A percentile compares a stretch with the other conserved stretches of the same genome.
phyloP scores from a whole-genome alignment of 2,329 filamentous ascomycete species.

The Penicillium rolfsii region DNA sequence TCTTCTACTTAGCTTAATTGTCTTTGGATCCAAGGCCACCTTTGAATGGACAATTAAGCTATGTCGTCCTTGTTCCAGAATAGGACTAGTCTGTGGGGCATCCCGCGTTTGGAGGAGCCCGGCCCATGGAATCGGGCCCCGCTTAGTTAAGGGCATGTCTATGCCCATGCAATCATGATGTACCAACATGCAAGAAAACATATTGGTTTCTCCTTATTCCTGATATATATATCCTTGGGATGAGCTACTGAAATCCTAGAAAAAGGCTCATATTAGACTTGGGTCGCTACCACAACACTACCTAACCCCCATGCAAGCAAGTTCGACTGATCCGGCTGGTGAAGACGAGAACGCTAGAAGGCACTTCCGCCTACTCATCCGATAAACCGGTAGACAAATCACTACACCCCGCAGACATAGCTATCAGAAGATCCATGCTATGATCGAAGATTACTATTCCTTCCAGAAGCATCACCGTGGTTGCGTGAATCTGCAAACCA shows the following conservation, averaged over 20 bases:
- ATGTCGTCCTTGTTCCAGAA: neutral
- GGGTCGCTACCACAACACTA: neutral
- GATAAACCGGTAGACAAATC: neutral
- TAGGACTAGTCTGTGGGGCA: neutral
- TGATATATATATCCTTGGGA: no score
- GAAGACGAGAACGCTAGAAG: neutral
- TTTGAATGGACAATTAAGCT: neutral
- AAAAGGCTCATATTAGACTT: neutral
- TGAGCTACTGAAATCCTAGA: neutral
- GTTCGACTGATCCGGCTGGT: neutral
- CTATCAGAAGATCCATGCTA: neutral
- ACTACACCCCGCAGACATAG: neutral
- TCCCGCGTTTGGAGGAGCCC: neutral
- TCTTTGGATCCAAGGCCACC: no score
- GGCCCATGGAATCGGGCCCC: neutral
- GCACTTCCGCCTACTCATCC: neutral
- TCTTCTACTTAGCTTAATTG: neutral
- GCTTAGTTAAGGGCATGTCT: neutral
- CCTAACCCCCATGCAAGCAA: neutral
- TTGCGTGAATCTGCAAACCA: neutral
- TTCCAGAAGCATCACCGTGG: neutral
- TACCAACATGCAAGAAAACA: neutral
- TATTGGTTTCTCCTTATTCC: neutral
- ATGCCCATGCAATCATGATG: neutral
- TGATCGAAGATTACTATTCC: neutral